These are phyloP conservation scores for Thymus mandschuricus DNA, from an alignment of 257 asterid genomes.

Conservation along the genomic window DNA sequence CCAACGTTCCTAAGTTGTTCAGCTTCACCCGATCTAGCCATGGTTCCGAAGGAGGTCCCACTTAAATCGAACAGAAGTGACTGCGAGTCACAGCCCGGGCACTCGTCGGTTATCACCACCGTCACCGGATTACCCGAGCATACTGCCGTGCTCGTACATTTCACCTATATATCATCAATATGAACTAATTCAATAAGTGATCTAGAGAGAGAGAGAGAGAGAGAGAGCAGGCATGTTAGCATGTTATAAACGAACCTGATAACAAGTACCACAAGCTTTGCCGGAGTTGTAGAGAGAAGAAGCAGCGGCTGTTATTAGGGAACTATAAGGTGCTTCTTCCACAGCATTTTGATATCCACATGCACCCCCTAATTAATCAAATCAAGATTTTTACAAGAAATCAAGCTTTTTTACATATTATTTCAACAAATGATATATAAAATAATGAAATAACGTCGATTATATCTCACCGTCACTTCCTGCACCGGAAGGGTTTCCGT, in stretches of 20 bases:
- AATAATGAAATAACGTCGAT: too few relatives aligned
- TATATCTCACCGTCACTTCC: conserved; percentile 70
- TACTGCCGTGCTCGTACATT: conserved; percentile 49
- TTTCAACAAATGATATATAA: not conserved
- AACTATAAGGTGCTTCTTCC: conserved; percentile 68
- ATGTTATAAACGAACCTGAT: conserved; percentile 45
- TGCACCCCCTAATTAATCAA: conserved; percentile 62
- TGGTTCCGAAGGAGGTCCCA: conserved; percentile 83
- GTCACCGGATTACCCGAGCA: conserved; percentile 90
- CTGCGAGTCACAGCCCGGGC: conserved; percentile 67
- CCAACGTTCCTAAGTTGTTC: conserved; percentile 69
- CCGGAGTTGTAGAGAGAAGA: conserved; percentile 63
- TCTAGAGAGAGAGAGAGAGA: too few relatives aligned
- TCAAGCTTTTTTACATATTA: not conserved
- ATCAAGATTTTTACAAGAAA: not conserved
- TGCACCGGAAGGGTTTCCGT: conserved; percentile 77
- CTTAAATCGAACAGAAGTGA: conserved; percentile 72
- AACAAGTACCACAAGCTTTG: conserved; percentile 81
- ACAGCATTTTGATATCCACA: conserved; percentile 77
- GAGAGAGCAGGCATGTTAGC: too few relatives aligned
- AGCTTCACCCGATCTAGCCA: conserved; percentile 62
- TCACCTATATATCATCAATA: conserved; percentile 46
- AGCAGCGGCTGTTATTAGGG: conserved; percentile 74
- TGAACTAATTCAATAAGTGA: too few relatives aligned
- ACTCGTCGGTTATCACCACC: conserved; percentile 73